Base-by-base conservation (phyloP, 2,329 filamentous ascomycete genomes). In the Furcasterigmium furcatum region DNA sequence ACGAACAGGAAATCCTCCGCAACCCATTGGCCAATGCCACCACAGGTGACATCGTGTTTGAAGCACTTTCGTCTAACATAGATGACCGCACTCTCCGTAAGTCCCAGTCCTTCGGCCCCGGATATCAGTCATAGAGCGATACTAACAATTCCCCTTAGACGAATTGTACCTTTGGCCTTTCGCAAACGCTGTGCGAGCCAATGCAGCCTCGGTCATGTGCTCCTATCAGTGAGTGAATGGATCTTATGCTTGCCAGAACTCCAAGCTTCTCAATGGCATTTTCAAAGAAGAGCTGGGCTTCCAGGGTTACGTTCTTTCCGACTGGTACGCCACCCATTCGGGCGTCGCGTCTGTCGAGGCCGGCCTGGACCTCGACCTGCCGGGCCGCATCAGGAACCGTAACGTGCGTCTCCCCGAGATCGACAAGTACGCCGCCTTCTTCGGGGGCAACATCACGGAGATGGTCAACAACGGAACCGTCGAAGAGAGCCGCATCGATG, bases 401-500 rank as follows among this genome's bases (percentile, higher is more conserved):
- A n/a, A n/a, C n/a, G n/a, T n/a, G n/a, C n/a, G n/a, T n/a, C n/a
- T n/a, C n/a, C n/a, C n/a, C n/a, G n/a, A n/a, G n/a, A n/a, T n/a
- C n/a, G n/a, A n/a, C n/a, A n/a, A n/a, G n/a, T n/a, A n/a, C n/a
- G 14, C 21, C 5, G 4, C 60, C 60, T 0, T 58, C 4, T 74
- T 73, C 0, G 72, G 81, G 2, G n/a, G n/a, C n/a, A n/a, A n/a
- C n/a, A 74, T 96, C 27, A 92, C 85, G 1, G 83, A 79, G 73
- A 65, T 87, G 0, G 81, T 95, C 14, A 68, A 79, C 24, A 94
- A 94, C 55, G 87, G 88, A 4, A 88, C 85, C 1, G 71, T 95
- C 9, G 79, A 79, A 1, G 80, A 85, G 53, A 82, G 76, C 59
- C 77, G 89, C 21, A 58, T 95, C 2, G 84, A 87, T 44, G 89